These are phyloP conservation scores for Penicillium sp. DNA, from an alignment of 2,329 filamentous ascomycete genomes.

Conservation along the genomic window DNA sequence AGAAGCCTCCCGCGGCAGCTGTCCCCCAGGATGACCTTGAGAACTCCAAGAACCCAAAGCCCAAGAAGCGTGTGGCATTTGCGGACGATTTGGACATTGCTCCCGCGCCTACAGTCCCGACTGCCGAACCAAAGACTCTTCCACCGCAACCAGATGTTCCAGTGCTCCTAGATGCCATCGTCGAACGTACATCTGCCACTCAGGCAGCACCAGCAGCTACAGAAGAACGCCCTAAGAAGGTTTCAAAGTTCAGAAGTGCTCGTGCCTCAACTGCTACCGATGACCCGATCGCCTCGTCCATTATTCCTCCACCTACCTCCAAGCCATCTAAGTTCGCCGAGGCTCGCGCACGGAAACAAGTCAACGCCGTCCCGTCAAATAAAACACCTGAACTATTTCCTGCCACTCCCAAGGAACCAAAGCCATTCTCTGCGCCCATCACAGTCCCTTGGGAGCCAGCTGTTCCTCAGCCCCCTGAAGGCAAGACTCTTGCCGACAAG, in stretches of 20 bases:
- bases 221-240: slow-evolving; percentile 35
- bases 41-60: slow-evolving; percentile 24
- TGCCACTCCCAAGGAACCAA: slow-evolving; percentile 36
- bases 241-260: slow-evolving; percentile 46
- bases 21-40: background rate
- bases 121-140: slow-evolving; percentile 28
- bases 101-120: slow-evolving; percentile 37
- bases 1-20: slow-evolving; percentile 25
- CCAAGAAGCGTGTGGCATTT: slow-evolving; percentile 75
- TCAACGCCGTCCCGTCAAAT: slow-evolving; percentile 19
- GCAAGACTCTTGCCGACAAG: slow-evolving; percentile 57
- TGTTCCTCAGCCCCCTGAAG: slow-evolving; percentile 39
- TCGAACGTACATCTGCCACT: slow-evolving; percentile 39
- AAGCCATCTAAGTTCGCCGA: slow-evolving; percentile 20
- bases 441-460: slow-evolving; percentile 21
- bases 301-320: slow-evolving; percentile 10
- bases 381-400: slow-evolving; percentile 38
- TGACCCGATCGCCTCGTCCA: background rate
- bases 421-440: slow-evolving; percentile 41
- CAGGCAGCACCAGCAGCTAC: slow-evolving; percentile 16
- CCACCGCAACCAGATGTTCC: slow-evolving; percentile 28
- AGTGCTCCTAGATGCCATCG: slow-evolving; percentile 43
- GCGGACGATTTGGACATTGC: slow-evolving; percentile 72
- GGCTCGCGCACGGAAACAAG: slow-evolving; percentile 20
- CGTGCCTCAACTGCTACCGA: slow-evolving; percentile 14